Evolutionary conservation across 176 grass and related monocot genomes (phyloP).

Genomic region (Aegilops umbellulata): DNA sequence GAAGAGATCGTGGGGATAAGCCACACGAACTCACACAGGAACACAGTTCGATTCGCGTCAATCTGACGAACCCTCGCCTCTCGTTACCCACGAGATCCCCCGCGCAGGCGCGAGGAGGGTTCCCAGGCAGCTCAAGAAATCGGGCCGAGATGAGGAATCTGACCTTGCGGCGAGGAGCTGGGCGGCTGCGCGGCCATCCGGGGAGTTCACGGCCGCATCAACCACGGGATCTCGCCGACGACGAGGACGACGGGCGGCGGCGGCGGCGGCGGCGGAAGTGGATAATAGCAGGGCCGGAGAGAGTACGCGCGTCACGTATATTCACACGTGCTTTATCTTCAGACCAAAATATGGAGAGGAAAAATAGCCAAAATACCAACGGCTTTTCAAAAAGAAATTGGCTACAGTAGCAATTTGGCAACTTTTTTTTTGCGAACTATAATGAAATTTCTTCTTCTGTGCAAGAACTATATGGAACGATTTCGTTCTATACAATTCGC

Average conservation of each 20-base stretch:
- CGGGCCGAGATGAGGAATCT: neutral
- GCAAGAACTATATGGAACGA: no score
- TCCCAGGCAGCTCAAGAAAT: neutral
- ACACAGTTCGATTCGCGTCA: neutral
- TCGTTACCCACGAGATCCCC: neutral
- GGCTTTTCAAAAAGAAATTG: no score
- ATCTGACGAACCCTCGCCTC: neutral
- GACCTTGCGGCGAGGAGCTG: conserved; percentile 35
- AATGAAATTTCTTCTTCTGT: no score
- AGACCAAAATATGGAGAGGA: no score
- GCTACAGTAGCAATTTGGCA: no score
- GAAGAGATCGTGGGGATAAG: neutral
- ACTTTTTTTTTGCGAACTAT: no score
- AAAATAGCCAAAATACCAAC: no score
- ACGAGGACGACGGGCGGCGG: no score
- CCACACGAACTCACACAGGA: neutral
- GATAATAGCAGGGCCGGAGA: neutral
- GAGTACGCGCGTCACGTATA: neutral
- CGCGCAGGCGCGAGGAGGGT: neutral
- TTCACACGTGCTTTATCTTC: neutral
- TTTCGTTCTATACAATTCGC: no score
- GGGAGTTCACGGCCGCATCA: neutral
- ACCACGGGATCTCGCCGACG: neutral
- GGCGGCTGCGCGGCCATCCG: no score
- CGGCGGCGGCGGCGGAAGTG: neutral